Percentiles rank a stretch among this genome's conserved stretches.
Evolutionary conservation across 768 basidiomycete species (phyloP).

Genomic region (Infundibulicybe gibba): DNA sequence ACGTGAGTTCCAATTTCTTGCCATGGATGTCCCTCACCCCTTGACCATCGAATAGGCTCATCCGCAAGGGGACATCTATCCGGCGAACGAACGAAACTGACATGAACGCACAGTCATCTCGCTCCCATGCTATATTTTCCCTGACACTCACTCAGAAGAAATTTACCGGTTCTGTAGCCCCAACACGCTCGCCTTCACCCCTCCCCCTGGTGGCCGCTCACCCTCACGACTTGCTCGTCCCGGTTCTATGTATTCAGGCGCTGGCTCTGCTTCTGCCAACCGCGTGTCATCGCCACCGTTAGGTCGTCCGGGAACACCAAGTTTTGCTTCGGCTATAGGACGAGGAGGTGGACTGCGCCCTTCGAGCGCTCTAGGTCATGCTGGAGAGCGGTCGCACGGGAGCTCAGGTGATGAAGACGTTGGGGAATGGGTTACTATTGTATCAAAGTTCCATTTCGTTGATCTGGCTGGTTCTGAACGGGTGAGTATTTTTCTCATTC

Average conservation of each 20-base stretch:
- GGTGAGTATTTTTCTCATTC: conserved; percentile 39
- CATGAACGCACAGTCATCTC: conserved; percentile 98
- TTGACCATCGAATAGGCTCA: conserved; percentile 47
- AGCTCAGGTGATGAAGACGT: conserved; percentile 51
- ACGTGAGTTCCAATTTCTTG: conserved; percentile 47
- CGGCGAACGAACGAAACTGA: conserved; percentile 95
- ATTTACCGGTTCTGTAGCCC: conserved; percentile 64
- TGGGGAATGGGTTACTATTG: conserved; percentile 86
- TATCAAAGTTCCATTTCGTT: conserved; percentile 98
- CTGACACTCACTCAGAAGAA: conserved; percentile 91
- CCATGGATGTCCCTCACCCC: conserved; percentile 3
- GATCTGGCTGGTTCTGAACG: conserved; percentile 97
- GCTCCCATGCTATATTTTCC: conserved; percentile 99
- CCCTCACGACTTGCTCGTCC: conserved; percentile 77
- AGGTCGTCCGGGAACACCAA: conserved; percentile 76
- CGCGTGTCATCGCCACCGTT: conserved; percentile 77
- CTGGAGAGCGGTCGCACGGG: conserved; percentile 40
- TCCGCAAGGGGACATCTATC: conserved; percentile 86
- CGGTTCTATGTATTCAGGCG: conserved; percentile 65
- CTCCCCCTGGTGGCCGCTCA: conserved; percentile 69
- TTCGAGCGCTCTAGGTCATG: conserved; percentile 75
- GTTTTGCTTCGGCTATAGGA: conserved; percentile 72
- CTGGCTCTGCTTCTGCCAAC: conserved; percentile 29
- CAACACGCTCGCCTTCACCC: conserved; percentile 76
- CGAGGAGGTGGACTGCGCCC: conserved; percentile 68